These are phyloP conservation scores for Trichoderma atrobrunneum DNA, from an alignment of 2,329 filamentous ascomycete genomes.

Conservation along the genomic window DNA sequence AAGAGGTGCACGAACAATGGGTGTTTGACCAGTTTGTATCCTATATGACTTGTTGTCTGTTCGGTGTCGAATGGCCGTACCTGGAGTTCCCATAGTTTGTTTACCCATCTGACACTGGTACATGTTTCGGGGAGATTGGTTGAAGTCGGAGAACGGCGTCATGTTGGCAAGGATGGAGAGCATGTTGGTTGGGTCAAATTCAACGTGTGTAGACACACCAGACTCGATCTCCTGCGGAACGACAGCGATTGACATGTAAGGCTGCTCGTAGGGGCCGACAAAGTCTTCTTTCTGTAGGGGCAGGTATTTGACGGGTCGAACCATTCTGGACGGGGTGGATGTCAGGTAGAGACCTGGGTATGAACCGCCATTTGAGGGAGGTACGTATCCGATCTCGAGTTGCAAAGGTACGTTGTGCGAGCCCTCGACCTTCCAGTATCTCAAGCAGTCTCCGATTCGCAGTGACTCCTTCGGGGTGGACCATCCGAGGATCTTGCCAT, in stretches of 20 bases:
- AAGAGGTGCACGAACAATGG: slow-evolving; percentile 84
- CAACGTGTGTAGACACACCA: slow-evolving; percentile 89
- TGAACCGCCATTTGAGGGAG: slow-evolving; percentile 83
- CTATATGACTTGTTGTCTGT: slow-evolving; percentile 98
- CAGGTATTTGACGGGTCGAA: slow-evolving; percentile 88
- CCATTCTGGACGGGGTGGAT: slow-evolving; percentile 80
- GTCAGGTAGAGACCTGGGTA: slow-evolving; percentile 96
- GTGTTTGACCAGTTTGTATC: slow-evolving; percentile 92
- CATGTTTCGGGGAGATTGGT: slow-evolving; percentile 98
- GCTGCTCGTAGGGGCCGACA: slow-evolving; percentile 91
- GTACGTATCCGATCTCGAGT: slow-evolving; percentile 89
- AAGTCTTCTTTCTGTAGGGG: slow-evolving; percentile 82
- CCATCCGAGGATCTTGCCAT: slow-evolving; percentile 87
- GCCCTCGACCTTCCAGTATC: slow-evolving; percentile 94
- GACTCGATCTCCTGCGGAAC: slow-evolving; percentile 82
- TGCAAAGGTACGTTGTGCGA: slow-evolving; percentile 74
- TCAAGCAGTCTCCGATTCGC: slow-evolving; percentile 78
- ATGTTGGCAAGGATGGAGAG: slow-evolving; percentile 97
- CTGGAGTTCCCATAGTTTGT: slow-evolving; percentile 97
- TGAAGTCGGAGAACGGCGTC: slow-evolving; percentile 98
- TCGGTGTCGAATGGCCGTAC: slow-evolving; percentile 76
- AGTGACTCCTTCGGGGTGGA: slow-evolving; percentile 81
- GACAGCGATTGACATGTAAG: slow-evolving; percentile 96
- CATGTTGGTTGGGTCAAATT: slow-evolving; percentile 93
- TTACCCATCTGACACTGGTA: slow-evolving; percentile 99